Evolutionary conservation across 192 early-diverging fungal species (phyloP).

Genomic region (Spizellomyces sp.): DNA sequence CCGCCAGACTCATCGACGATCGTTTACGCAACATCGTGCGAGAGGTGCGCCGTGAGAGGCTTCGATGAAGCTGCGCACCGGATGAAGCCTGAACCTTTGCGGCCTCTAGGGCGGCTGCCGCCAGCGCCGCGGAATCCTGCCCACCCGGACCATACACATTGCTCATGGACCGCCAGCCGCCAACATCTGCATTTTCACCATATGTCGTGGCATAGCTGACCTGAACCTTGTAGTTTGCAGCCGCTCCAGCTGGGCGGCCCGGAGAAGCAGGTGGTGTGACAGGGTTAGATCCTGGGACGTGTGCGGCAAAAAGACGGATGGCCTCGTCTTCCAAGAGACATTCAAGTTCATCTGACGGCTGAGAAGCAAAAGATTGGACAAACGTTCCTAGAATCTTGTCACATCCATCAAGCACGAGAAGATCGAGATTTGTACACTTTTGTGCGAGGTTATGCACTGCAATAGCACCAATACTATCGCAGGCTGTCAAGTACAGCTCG

Average conservation of each 20-base stretch:
- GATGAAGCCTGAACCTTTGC: slow-evolving; percentile 8
- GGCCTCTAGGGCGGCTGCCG: slow-evolving; percentile 26
- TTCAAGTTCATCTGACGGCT: slow-evolving; percentile 46
- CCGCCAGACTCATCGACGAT: slow-evolving; percentile 33
- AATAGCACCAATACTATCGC: slow-evolving; percentile 43
- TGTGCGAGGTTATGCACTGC: slow-evolving; percentile 48
- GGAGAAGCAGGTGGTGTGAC: slow-evolving; percentile 38
- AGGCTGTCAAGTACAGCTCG: slow-evolving; percentile 49
- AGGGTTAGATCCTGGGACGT: slow-evolving; percentile 14
- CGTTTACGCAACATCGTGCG: slow-evolving; percentile 13
- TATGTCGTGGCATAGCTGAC: slow-evolving; percentile 32
- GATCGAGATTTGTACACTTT: slow-evolving; percentile 37
- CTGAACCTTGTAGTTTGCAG: slow-evolving; percentile 21
- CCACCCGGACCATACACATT: slow-evolving; percentile 8
- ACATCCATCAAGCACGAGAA: slow-evolving; percentile 56
- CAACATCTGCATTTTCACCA: background rate
- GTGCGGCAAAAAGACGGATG: slow-evolving; percentile 18
- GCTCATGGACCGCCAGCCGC: slow-evolving; percentile 6
- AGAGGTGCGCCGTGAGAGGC: background rate
- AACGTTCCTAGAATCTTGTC: slow-evolving; percentile 41
- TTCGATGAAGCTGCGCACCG: slow-evolving; percentile 16
- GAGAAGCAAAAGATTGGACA: slow-evolving; percentile 41
- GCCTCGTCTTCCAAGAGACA: slow-evolving; percentile 45
- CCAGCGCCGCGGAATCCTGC: slow-evolving; percentile 21
- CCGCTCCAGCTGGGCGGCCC: slow-evolving; percentile 9